phyloP scores from a whole-genome alignment of 345 rosid species.

The Dovyalis caffra region DNA sequence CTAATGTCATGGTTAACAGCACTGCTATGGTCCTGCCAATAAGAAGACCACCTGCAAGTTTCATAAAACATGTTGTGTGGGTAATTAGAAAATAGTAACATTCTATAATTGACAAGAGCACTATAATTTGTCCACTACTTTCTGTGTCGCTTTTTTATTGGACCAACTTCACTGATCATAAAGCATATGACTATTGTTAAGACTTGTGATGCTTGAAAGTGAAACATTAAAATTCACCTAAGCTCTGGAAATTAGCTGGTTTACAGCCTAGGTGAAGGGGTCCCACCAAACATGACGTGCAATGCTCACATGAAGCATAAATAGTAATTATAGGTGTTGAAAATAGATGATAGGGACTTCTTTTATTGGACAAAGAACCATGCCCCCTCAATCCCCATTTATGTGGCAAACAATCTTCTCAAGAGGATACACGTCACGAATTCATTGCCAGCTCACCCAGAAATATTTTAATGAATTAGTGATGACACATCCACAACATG shows the following conservation, averaged over 20 bases:
- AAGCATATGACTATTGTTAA: neutral
- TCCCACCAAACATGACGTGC: neutral
- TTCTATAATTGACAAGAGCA: neutral
- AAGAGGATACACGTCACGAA: neutral
- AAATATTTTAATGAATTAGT: neutral
- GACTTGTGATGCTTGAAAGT: neutral
- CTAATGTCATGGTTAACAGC: constrained; percentile 70
- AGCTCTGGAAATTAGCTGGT: neutral
- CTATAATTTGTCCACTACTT: neutral
- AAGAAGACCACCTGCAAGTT: constrained; percentile 76
- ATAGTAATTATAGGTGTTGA: neutral
- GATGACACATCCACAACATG: neutral
- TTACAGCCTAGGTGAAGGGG: neutral
- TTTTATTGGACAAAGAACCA: neutral
- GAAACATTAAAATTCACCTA: neutral
- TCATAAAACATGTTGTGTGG: constrained; percentile 1
- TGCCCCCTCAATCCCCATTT: neutral
- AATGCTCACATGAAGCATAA: neutral
- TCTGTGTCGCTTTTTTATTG: neutral
- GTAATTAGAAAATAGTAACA: neutral
- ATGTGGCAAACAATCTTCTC: neutral
- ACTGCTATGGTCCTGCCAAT: constrained; percentile 82
- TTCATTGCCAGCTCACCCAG: neutral
- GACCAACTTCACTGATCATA: neutral
- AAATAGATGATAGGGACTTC: neutral